phyloP scores from a whole-genome alignment of 176 grass and related monocot genomes.

The Canna indica region DNA sequence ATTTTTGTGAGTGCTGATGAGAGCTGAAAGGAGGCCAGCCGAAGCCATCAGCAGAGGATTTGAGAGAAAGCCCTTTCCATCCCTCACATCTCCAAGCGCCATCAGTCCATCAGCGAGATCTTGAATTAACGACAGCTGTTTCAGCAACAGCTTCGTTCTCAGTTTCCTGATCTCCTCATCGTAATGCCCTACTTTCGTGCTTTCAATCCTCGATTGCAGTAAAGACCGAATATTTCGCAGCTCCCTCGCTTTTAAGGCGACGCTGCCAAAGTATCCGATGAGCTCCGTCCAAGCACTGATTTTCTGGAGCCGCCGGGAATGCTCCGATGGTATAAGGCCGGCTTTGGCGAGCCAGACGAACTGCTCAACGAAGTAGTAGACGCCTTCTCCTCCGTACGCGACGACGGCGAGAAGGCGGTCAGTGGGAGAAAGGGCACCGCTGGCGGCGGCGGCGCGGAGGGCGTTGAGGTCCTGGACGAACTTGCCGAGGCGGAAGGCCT shows the following conservation, averaged over 20 bases:
- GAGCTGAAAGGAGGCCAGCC: constrained; percentile 24
- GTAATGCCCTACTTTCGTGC: not conserved
- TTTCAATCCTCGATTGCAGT: not conserved
- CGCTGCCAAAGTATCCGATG: constrained; percentile 18
- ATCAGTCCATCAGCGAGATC: constrained; percentile 24
- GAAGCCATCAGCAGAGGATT: constrained; percentile 22
- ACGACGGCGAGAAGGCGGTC: constrained; percentile 17
- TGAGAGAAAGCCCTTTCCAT: constrained; percentile 18
- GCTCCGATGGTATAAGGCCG: constrained; percentile 14
- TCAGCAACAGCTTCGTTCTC: constrained; percentile 18
- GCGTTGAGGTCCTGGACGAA: constrained; percentile 79
- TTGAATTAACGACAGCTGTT: constrained; percentile 20
- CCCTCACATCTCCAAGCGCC: constrained; percentile 22
- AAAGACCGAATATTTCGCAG: constrained; percentile 10
- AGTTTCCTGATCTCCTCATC: constrained; percentile 19
- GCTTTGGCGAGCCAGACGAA: constrained; percentile 28
- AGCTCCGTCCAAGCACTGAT: constrained; percentile 26
- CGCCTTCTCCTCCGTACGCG: constrained; percentile 25
- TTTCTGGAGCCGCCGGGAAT: constrained; percentile 16
- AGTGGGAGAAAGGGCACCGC: constrained; percentile 9
- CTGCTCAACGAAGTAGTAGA: constrained; percentile 27
- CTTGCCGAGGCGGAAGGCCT: constrained; percentile 94
- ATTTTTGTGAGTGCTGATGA: constrained; percentile 29
- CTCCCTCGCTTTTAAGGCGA: constrained; percentile 15
- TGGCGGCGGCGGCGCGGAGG: constrained; percentile 30